Evolutionary conservation across 2,329 filamentous ascomycete genomes (phyloP).

Genomic region (Clonostachys byssicola): DNA sequence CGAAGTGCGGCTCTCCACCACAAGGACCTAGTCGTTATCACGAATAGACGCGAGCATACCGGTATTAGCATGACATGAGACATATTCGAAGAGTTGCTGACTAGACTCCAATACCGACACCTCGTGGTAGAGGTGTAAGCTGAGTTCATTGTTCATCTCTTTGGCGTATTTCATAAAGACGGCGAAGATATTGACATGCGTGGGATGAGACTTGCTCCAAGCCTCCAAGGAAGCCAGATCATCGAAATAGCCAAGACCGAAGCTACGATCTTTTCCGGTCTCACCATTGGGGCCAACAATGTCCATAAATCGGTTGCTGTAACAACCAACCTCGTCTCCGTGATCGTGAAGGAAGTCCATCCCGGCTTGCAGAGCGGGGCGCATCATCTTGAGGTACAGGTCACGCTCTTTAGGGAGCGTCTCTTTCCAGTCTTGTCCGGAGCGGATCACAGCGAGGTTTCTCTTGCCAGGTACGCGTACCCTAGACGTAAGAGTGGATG

Average conservation of each 20-base stretch:
- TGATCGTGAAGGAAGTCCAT: slow-evolving; percentile 38
- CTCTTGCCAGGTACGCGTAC: slow-evolving; percentile 25
- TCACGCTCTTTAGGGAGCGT: slow-evolving; percentile 31
- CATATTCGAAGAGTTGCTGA: slow-evolving; percentile 36
- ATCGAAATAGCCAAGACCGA: slow-evolving; percentile 34
- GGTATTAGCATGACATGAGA: slow-evolving; percentile 28
- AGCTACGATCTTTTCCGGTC: slow-evolving; percentile 24
- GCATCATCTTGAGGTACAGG: slow-evolving; percentile 37
- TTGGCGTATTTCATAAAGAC: slow-evolving; percentile 31
- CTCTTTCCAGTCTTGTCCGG: slow-evolving; percentile 37
- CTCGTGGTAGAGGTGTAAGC: slow-evolving; percentile 32
- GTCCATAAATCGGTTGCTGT: slow-evolving; percentile 36
- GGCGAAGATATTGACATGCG: slow-evolving; percentile 33
- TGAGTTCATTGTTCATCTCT: slow-evolving; percentile 24
- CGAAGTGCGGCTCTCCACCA: too few species aligned
- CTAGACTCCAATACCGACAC: slow-evolving; percentile 28
- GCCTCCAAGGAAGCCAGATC: slow-evolving; percentile 29
- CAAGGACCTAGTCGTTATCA: too few species aligned
- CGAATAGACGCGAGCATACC: slow-evolving; percentile 16
- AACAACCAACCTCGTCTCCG: slow-evolving; percentile 35
- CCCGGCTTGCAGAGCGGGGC: slow-evolving; percentile 32
- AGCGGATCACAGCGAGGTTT: slow-evolving; percentile 37
- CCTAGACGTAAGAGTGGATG: slow-evolving; percentile 2
- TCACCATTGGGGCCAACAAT: slow-evolving; percentile 16
- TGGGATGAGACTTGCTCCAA: slow-evolving; percentile 31